Conservation (phyloP, 2,329 filamentous ascomycete genomes). For the Fusarium albidum region DNA sequence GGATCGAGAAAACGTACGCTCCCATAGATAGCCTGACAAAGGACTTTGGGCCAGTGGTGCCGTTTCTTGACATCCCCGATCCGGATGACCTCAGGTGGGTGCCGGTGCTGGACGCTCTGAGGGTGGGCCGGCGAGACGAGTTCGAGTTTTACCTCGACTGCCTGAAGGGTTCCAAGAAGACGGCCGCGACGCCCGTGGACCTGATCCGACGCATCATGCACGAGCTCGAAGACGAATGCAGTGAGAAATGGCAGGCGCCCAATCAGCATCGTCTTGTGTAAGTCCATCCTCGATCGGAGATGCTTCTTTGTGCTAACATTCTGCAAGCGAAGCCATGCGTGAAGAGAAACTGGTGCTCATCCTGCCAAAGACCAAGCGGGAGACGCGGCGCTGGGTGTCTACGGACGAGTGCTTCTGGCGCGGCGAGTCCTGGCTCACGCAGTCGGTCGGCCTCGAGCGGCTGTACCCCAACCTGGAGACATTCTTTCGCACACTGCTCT, state of each 20-base stretch:
- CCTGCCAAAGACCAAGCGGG: not conserved
- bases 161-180: not conserved
- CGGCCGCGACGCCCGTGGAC: not conserved
- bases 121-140: not conserved
- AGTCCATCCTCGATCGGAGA: not conserved
- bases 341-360: not conserved
- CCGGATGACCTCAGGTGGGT: conserved; percentile 4
- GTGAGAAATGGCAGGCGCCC: too few relatives aligned
- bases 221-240: conserved; percentile 1
- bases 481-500: conserved; percentile 2
- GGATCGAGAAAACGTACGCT: not conserved
- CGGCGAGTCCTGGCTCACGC: conserved; percentile 9
- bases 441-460: not conserved
- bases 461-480: conserved; percentile 9
- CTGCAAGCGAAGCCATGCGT: not conserved
- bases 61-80: conserved; percentile 9
- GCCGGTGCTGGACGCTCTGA: not conserved
- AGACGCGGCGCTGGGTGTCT: not conserved
- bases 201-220: not conserved
- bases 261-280: not conserved
- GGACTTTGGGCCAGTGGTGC: not conserved
- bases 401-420: conserved; percentile 5
- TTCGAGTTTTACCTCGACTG: conserved; percentile 6
- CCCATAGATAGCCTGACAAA: not conserved
- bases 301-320: not conserved